These are phyloP conservation scores for Stagonosporopsis vannaccii DNA, from an alignment of 2,329 filamentous ascomycete species.

Conservation along the genomic window DNA sequence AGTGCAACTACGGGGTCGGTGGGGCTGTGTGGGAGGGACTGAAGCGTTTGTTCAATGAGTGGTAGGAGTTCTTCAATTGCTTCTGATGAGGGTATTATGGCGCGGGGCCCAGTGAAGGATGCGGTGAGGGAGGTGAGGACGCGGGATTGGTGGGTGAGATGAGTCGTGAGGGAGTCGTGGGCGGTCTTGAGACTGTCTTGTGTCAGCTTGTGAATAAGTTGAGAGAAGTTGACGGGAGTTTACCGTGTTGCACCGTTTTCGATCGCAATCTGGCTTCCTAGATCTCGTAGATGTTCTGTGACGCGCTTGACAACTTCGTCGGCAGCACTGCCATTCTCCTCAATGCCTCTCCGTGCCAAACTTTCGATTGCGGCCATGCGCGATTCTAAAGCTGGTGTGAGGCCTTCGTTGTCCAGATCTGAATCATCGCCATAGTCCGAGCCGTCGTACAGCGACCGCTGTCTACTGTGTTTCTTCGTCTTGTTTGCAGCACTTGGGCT, in stretches of 20 bases:
- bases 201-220: constrained; percentile 21
- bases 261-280: constrained; percentile 75
- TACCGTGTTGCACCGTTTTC: constrained; percentile 76
- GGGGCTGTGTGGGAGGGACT: constrained; percentile 72
- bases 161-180: constrained; percentile 75
- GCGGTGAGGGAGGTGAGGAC: constrained; percentile 77
- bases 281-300: constrained; percentile 72
- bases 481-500: constrained; percentile 48
- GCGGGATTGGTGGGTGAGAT: constrained; percentile 77
- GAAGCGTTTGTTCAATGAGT: constrained; percentile 69
- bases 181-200: constrained; percentile 72
- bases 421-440: constrained; percentile 78
- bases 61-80: constrained; percentile 74
- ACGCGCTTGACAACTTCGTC: constrained; percentile 74
- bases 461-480: constrained; percentile 49
- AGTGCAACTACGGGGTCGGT: constrained; percentile 70
- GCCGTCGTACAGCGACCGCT: constrained; percentile 69
- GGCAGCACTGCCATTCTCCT: constrained; percentile 68
- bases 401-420: constrained; percentile 72
- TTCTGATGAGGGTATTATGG: constrained; percentile 67
- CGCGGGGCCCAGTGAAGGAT: constrained; percentile 73
- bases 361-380: constrained; percentile 77
- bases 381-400: constrained; percentile 70
- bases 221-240: constrained; percentile 24
- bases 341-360: constrained; percentile 67